These are phyloP conservation scores for Xanthoconium stramineum DNA, from an alignment of 768 basidiomycete species.

Conservation along the genomic window DNA sequence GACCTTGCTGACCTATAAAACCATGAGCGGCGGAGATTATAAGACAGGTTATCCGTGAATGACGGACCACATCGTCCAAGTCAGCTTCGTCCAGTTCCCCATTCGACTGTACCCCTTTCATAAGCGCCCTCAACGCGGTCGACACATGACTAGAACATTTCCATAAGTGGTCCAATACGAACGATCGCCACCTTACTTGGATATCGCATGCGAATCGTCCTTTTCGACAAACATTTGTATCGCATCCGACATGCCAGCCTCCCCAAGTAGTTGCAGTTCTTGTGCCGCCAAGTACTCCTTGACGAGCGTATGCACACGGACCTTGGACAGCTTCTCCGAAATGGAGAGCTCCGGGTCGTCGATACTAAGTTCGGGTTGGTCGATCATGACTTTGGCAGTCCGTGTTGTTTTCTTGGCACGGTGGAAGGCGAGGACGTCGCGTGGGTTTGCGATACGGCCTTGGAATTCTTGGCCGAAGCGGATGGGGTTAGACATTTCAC, in stretches of 20 bases:
- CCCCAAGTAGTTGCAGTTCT: conserved; percentile 87
- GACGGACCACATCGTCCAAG: conserved; percentile 66
- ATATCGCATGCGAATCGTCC: conserved; percentile 92
- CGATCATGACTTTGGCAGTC: conserved; percentile 57
- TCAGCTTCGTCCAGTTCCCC: conserved; percentile 71
- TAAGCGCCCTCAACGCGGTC: conserved; percentile 53
- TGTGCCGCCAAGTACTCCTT: conserved; percentile 90
- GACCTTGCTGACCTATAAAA: conserved; percentile 58
- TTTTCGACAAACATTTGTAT: conserved; percentile 97
- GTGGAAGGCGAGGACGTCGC: conserved; percentile 89
- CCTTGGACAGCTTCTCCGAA: conserved; percentile 72
- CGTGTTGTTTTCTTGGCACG: conserved; percentile 60
- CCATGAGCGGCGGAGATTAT: background rate
- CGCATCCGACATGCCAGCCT: conserved; percentile 89
- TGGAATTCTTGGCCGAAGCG: conserved; percentile 96
- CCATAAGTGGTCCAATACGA: background rate
- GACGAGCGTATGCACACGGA: conserved; percentile 87
- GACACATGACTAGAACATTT: conserved; percentile 58
- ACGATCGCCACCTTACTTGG: conserved; percentile 52
- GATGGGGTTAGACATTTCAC: conserved; percentile 91
- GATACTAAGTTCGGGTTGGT: conserved; percentile 77
- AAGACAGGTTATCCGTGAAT: background rate
- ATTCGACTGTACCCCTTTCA: conserved; percentile 65
- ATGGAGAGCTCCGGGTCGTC: conserved; percentile 67
- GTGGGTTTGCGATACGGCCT: conserved; percentile 88